Evolutionary conservation across 768 basidiomycete species (phyloP).

Genomic region (Cystofilobasidium bisporidii): DNA sequence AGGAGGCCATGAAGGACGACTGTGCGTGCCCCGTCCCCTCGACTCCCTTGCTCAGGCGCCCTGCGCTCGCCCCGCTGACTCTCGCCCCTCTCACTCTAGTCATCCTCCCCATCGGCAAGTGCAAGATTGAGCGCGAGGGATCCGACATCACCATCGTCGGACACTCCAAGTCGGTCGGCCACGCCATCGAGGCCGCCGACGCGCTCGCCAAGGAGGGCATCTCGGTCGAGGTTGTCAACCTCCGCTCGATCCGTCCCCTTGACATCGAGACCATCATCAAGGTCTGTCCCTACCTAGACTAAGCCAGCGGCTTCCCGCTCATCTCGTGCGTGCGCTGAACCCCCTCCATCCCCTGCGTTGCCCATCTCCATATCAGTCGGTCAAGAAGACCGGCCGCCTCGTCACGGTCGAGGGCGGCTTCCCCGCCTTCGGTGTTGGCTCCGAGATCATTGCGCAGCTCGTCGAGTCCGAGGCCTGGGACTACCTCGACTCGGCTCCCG

Average conservation of each 20-base stretch:
- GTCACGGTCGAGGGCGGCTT: constrained; percentile 96
- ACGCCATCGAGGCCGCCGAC: constrained; percentile 89
- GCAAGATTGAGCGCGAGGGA: constrained; percentile 86
- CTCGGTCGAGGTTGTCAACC: constrained; percentile 95
- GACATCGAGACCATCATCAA: constrained; percentile 95
- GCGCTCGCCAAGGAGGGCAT: constrained; percentile 88
- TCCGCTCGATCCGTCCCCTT: constrained; percentile 64
- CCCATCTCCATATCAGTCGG: constrained; percentile 47
- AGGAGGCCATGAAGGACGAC: constrained; percentile 88
- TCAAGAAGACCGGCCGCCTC: constrained; percentile 97
- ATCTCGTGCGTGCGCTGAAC: no score
- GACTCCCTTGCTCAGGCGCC: no score
- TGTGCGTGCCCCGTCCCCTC: constrained; percentile 37
- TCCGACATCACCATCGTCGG: constrained; percentile 91
- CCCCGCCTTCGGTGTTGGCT: constrained; percentile 96
- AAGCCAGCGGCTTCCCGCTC: no score
- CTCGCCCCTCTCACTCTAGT: constrained; percentile 34
- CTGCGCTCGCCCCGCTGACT: background rate
- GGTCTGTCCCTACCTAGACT: no score
- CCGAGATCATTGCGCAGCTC: constrained; percentile 96
- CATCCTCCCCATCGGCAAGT: constrained; percentile 91
- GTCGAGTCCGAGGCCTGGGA: constrained; percentile 96
- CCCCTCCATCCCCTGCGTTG: no score
- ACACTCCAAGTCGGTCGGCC: constrained; percentile 96
- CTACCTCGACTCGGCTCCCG: constrained; percentile 95